Evolutionary conservation across 192 early-diverging fungal species (phyloP).

Genomic region (Chytriomyces confervae): DNA sequence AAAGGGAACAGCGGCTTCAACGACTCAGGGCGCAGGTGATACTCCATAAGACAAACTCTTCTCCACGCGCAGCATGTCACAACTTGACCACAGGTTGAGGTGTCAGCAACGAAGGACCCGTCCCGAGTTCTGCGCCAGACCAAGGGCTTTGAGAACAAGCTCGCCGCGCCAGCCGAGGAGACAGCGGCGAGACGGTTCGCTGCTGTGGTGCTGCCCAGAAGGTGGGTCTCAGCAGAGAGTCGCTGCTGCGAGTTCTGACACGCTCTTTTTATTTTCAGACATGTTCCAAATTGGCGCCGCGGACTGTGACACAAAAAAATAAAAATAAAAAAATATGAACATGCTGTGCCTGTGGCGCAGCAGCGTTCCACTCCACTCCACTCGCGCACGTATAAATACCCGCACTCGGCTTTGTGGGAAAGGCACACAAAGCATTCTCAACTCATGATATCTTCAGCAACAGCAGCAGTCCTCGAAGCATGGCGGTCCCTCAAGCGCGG

Average conservation of each 20-base stretch:
- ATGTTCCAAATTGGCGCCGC: not conserved
- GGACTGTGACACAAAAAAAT: not conserved
- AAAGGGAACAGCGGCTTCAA: slow-evolving; percentile 29
- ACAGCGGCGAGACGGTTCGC: not conserved
- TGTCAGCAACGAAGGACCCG: slow-evolving; percentile 12
- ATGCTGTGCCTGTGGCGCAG: not conserved
- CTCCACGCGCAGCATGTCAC: not conserved
- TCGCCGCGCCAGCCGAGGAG: not conserved
- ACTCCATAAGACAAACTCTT: not conserved
- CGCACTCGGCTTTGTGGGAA: too few relatives aligned
- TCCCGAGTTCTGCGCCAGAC: slow-evolving; percentile 20
- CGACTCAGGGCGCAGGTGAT: slow-evolving; percentile 16
- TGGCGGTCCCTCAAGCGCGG: slow-evolving; percentile 14
- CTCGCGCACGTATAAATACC: too few relatives aligned
- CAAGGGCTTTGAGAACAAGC: slow-evolving; percentile 17
- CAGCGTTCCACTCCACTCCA: too few relatives aligned
- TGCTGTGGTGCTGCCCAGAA: not conserved
- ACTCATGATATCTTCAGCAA: not conserved
- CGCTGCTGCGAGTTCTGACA: not conserved
- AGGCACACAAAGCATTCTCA: too few relatives aligned
- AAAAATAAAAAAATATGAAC: not conserved
- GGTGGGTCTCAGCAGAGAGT: not conserved
- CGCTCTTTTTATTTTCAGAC: not conserved
- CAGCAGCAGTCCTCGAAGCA: not conserved
- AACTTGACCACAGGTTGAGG: slow-evolving; percentile 2